These are phyloP conservation scores for Waitea zeae DNA, from an alignment of 1,284 basidiomycete genomes.

Conservation along the genomic window DNA sequence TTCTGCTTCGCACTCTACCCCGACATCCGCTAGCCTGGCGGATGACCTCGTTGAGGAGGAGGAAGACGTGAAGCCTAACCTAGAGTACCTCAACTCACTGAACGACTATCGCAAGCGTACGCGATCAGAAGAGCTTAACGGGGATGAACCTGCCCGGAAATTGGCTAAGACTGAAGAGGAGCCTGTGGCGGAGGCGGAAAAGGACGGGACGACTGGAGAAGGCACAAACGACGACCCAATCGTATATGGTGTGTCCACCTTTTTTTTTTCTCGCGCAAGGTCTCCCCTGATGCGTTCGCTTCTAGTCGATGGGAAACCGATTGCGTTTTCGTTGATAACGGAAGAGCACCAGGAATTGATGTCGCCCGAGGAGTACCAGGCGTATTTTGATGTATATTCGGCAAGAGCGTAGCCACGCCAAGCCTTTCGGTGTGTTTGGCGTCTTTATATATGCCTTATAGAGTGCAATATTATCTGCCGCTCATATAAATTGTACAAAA, in stretches of 20 bases:
- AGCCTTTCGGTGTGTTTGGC: too few relatives aligned
- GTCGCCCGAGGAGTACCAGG: slow-evolving; percentile 73
- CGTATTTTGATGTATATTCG: slow-evolving; percentile 54
- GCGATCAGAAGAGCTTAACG: slow-evolving; percentile 33
- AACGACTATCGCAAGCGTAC: slow-evolving; percentile 58
- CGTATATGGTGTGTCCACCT: slow-evolving; percentile 35
- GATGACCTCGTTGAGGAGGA: slow-evolving; percentile 28
- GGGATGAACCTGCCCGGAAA: too few relatives aligned
- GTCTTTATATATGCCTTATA: too few relatives aligned
- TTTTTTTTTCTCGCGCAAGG: slow-evolving; percentile 1
- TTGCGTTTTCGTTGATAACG: slow-evolving; percentile 55
- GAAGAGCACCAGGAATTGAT: slow-evolving; percentile 72
- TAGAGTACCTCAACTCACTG: slow-evolving; percentile 46
- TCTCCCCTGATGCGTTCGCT: too few relatives aligned
- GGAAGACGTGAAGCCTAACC: slow-evolving; percentile 45
- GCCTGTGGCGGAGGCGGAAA: slow-evolving; percentile 8
- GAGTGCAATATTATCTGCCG: too few relatives aligned
- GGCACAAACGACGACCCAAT: slow-evolving; percentile 31
- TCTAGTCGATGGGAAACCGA: slow-evolving; percentile 50
- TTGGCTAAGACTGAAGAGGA: slow-evolving; percentile 14
- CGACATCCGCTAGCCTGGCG: slow-evolving; percentile 14
- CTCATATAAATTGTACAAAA: too few relatives aligned
- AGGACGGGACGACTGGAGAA: slow-evolving; percentile 2
- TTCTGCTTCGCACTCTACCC: slow-evolving; percentile 34
- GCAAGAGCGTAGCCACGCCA: too few relatives aligned